Evolutionary conservation across 176 grass and related monocot species (phyloP).

Genomic region (Ampelocalamus luodianensis): DNA sequence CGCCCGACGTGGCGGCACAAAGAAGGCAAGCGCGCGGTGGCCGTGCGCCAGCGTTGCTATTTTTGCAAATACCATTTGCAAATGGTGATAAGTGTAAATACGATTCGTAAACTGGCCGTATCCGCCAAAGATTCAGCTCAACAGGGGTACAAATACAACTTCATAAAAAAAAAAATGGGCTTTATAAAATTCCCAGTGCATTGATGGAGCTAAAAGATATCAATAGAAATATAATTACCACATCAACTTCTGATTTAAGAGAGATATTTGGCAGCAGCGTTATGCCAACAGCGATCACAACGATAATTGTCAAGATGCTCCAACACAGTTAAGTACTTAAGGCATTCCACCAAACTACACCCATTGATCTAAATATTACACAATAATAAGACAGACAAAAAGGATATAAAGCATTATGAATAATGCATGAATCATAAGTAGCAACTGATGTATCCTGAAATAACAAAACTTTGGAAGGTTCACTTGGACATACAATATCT

Average conservation of each 20-base stretch:
- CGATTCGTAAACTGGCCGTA: too few species aligned
- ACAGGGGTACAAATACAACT: slow-evolving; percentile 16
- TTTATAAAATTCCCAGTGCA: slow-evolving; percentile 8
- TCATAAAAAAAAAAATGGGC: slow-evolving; percentile 33
- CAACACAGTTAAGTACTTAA: slow-evolving; percentile 68
- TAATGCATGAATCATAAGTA: slow-evolving; percentile 26
- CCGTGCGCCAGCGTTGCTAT: too few species aligned
- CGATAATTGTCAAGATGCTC: slow-evolving; percentile 87
- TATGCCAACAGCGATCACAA: slow-evolving; percentile 86
- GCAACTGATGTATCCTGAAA: slow-evolving; percentile 46
- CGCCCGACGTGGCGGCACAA: too few species aligned
- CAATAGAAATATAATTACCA: slow-evolving; percentile 54
- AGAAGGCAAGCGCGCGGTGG: too few species aligned
- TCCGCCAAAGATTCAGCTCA: too few species aligned
- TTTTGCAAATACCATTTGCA: too few species aligned
- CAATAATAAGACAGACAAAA: slow-evolving; percentile 30
- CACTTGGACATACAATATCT: slow-evolving; percentile 81
- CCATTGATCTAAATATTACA: slow-evolving; percentile 61
- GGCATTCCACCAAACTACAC: slow-evolving; percentile 77
- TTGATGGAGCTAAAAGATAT: slow-evolving; percentile 24
- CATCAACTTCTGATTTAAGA: slow-evolving; percentile 57
- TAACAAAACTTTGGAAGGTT: slow-evolving; percentile 51
- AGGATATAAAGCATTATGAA: slow-evolving; percentile 41
- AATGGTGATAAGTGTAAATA: too few species aligned
- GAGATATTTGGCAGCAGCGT: slow-evolving; percentile 74